phyloP scores from a whole-genome alignment of 192 early-diverging fungal species.

The Coemansia sp. region DNA sequence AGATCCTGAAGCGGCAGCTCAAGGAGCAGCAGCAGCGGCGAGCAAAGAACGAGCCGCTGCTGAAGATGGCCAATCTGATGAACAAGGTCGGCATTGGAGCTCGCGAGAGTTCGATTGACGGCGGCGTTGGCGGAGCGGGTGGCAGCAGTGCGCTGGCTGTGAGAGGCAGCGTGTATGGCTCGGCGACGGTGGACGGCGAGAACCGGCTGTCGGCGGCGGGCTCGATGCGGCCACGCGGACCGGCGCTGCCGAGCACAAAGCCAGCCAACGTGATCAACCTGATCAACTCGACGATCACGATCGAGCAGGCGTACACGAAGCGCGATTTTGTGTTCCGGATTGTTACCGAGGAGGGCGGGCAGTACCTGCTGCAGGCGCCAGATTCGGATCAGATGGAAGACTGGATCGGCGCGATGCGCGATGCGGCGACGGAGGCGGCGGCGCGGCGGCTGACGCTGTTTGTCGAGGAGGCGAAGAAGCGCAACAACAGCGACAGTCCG shows the following conservation, averaged over 20 bases:
- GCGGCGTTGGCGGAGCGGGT: not conserved
- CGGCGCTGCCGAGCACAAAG: slow-evolving; percentile 54
- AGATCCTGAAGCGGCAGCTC: slow-evolving; percentile 54
- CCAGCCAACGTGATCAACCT: slow-evolving; percentile 71
- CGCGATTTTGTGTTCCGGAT: slow-evolving; percentile 75
- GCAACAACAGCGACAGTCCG: slow-evolving; percentile 19
- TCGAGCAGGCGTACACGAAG: slow-evolving; percentile 63
- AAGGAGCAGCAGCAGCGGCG: slow-evolving; percentile 56
- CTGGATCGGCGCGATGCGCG: slow-evolving; percentile 67
- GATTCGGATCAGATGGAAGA: slow-evolving; percentile 68
- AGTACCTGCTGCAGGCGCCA: slow-evolving; percentile 68
- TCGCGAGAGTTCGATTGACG: slow-evolving; percentile 39
- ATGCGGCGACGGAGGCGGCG: slow-evolving; percentile 67
- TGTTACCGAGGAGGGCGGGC: slow-evolving; percentile 75
- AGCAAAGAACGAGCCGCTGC: slow-evolving; percentile 54
- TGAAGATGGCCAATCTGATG: slow-evolving; percentile 56
- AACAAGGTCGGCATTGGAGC: slow-evolving; percentile 43
- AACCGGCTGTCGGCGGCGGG: slow-evolving; percentile 33
- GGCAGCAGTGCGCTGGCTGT: not conserved
- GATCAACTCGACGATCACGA: slow-evolving; percentile 70
- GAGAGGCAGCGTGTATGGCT: not conserved
- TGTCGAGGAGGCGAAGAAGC: slow-evolving; percentile 59
- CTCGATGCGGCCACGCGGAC: slow-evolving; percentile 41
- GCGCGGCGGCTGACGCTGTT: slow-evolving; percentile 67
- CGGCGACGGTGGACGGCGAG: not conserved